These are phyloP conservation scores for Talaromyces stipitatus DNA, from an alignment of 495 filamentous ascomycete genomes.

Conservation along the genomic window DNA sequence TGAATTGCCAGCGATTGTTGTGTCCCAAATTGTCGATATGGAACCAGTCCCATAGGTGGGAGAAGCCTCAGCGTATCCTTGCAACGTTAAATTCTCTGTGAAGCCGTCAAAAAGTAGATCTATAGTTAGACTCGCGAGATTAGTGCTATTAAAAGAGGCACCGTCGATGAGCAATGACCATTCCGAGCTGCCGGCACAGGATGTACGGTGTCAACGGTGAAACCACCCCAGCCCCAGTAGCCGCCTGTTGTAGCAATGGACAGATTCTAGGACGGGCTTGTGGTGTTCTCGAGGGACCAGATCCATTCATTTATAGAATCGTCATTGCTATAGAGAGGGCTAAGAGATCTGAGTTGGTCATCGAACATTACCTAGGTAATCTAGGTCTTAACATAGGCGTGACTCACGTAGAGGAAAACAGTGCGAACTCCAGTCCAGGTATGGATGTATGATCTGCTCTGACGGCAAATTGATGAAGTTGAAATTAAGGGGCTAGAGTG, in stretches of 20 bases:
- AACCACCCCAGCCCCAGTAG: background rate
- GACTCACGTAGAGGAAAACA: background rate
- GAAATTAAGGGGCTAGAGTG: background rate
- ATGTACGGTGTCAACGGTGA: background rate
- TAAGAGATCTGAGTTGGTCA: too few relatives aligned
- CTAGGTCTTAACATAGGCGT: background rate
- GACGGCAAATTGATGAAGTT: background rate
- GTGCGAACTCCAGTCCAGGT: background rate
- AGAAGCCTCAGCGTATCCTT: background rate
- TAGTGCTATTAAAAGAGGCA: background rate
- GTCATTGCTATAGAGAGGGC: background rate
- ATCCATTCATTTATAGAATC: background rate
- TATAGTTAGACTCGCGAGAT: background rate
- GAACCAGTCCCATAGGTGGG: background rate
- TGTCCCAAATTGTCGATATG: too few relatives aligned
- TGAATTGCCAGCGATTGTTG: too few relatives aligned
- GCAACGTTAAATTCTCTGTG: background rate
- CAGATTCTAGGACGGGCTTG: background rate
- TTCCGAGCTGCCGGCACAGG: background rate
- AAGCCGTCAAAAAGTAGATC: background rate
- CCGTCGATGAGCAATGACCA: background rate
- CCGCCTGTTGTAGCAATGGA: background rate
- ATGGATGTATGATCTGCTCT: background rate
- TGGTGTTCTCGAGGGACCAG: background rate
- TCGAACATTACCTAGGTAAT: too few relatives aligned